Evolutionary conservation across 371 early-diverging fungal genomes (phyloP), one percentile per base, ranked within the genome.

Genomic region (Conidiobolus coronatus): DNA sequence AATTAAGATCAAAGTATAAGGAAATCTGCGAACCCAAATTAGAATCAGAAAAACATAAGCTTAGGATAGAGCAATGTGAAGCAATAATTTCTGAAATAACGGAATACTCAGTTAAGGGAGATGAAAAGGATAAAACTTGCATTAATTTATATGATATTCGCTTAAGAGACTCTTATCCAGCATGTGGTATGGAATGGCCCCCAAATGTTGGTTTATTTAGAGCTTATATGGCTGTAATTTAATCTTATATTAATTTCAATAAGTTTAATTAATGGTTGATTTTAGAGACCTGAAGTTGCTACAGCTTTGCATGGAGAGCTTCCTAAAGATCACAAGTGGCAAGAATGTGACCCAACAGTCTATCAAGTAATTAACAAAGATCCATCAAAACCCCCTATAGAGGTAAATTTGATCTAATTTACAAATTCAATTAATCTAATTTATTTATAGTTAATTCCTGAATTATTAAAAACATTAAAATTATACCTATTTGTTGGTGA

Each of bases 81-180:
- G 15, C 36, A n/a, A 40, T 48, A 12, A 29, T 51, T 2, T 7
- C 29, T 39, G 39, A 19, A 3, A 19, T 55, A 1, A 18, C 43
- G 22, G 20, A 43, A 1, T 13, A 11, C 20, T 23, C 49, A 9
- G 15, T 22, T 4, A 2, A 36, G 9, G 29, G 29, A 47, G 17
- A 22, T 1, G 36, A 21, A 34, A 36, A 43, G 19, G 15, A 44
- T 0, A 40, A 46, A 0, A 45, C 50, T 13, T 88, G 88, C 55
- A 50, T 81, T 22, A 88, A 88, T 54, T 68, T 74, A 57, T 88
- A 86, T 52, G 88, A 88, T 55, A 76, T 82, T 29, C 72, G 88
- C 29, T 42, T 77, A 9, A 56, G 57, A 23, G 81, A 84, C 39
- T 57, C 55, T 4, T 67, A 52, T 40, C 75, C 76, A 1, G 61